Conservation (phyloP, 441 rosid genomes). For the Pelargonium australe region DNA sequence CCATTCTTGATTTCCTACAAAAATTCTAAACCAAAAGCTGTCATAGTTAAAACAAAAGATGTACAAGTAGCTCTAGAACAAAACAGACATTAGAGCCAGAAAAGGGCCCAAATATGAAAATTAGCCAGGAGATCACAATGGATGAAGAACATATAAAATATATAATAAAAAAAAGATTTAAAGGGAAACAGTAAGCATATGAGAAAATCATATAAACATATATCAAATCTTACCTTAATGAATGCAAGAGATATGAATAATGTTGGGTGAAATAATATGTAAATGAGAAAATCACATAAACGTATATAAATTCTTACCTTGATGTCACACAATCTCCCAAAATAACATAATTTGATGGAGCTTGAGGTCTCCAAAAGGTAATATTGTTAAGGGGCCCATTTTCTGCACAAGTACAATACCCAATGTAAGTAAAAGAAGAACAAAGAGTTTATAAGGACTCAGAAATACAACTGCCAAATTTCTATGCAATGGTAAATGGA, state of each 20-base stretch:
- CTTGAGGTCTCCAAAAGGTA: constrained; percentile 96
- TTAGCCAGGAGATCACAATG: too few relatives aligned
- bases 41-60: too few relatives aligned
- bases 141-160: too few relatives aligned
- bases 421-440: constrained; percentile 18
- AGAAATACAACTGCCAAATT: constrained; percentile 7
- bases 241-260: too few relatives aligned
- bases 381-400: constrained; percentile 69
- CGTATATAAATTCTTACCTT: constrained; percentile 43
- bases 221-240: neutral
- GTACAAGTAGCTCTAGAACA: too few relatives aligned
- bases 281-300: too few relatives aligned
- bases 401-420: constrained; percentile 43
- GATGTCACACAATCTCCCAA: constrained; percentile 99
- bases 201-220: neutral
- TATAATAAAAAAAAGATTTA: too few relatives aligned
- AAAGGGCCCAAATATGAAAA: too few relatives aligned
- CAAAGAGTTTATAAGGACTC: neutral
- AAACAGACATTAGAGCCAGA: too few relatives aligned
- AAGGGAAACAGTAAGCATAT: neutral
- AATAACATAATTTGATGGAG: constrained; percentile 93
- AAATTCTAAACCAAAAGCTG: too few relatives aligned
- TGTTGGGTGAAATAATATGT: too few relatives aligned
- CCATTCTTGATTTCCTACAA: too few relatives aligned
- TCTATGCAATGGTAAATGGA: constrained; percentile 9